Percentiles rank a stretch among this genome's conserved stretches.
Conservation (phyloP, 768 basidiomycete species). For the Termitomyces sp. region DNA sequence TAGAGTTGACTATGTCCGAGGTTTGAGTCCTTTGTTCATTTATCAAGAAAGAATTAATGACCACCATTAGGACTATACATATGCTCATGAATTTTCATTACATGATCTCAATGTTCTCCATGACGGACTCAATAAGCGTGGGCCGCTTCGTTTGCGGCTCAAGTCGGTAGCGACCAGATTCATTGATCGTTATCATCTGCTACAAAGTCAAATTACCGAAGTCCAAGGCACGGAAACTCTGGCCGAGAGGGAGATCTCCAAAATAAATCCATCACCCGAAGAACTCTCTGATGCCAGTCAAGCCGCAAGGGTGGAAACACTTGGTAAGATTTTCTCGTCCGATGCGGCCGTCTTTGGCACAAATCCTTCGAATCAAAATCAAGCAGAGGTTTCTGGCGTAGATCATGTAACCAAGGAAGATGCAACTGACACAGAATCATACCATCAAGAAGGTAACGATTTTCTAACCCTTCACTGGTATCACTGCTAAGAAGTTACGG, state of each 20-base stretch:
- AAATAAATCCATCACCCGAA: background rate
- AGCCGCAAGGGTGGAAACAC: background rate
- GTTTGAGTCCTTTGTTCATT: slow-evolving; percentile 27
- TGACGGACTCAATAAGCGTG: slow-evolving; percentile 55
- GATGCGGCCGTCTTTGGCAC: background rate
- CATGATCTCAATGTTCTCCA: slow-evolving; percentile 71
- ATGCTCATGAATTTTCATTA: slow-evolving; percentile 61
- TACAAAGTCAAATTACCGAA: slow-evolving; percentile 51
- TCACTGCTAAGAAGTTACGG: background rate
- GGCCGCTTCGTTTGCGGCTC: slow-evolving; percentile 58
- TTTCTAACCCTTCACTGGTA: background rate
- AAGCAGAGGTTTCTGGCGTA: background rate
- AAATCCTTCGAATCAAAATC: background rate
- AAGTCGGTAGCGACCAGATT: slow-evolving; percentile 50
- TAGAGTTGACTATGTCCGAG: slow-evolving; percentile 62
- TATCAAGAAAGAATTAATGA: background rate
- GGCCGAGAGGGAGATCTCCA: background rate
- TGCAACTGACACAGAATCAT: background rate
- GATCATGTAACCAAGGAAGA: background rate
- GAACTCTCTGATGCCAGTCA: background rate
- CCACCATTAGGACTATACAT: slow-evolving; percentile 55
- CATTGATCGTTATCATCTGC: slow-evolving; percentile 55
- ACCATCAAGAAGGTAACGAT: background rate
- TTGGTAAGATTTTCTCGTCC: background rate
- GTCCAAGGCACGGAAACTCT: slow-evolving; percentile 14